Evolutionary conservation across 441 rosid species (phyloP).

Genomic region (Lepidium campestre): DNA sequence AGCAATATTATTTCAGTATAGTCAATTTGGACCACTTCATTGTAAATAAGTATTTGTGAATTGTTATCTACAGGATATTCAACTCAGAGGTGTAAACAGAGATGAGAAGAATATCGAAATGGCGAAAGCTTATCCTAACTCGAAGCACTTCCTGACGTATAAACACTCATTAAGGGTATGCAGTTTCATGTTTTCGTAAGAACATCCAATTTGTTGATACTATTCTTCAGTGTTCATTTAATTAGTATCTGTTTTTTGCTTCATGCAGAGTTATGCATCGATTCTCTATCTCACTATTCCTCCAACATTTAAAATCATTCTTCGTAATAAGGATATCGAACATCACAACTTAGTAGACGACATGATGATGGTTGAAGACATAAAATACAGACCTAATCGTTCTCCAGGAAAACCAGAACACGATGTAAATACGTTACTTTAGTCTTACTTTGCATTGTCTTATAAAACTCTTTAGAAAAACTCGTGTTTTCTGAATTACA

Average conservation of each 20-base stretch:
- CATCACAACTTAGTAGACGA: slow-evolving; percentile 63
- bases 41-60: neutral
- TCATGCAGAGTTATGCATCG: slow-evolving; percentile 58
- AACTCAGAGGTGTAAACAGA: slow-evolving; percentile 65
- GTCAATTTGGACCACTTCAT: neutral
- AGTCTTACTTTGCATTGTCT: neutral
- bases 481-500: neutral
- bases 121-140: slow-evolving; percentile 57
- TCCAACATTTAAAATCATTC: slow-evolving; percentile 44
- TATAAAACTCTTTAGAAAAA: neutral
- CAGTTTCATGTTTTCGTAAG: neutral
- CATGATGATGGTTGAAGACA: slow-evolving; percentile 47
- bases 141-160: slow-evolving; percentile 59
- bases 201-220: neutral
- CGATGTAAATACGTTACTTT: slow-evolving; percentile 29
- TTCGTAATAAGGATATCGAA: slow-evolving; percentile 54
- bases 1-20: neutral
- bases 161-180: slow-evolving; percentile 67
- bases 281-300: slow-evolving; percentile 71
- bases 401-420: slow-evolving; percentile 18
- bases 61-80: slow-evolving; percentile 55
- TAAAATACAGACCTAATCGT: slow-evolving; percentile 43
- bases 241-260: neutral
- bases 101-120: slow-evolving; percentile 62
- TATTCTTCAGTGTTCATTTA: neutral